Evolutionary conservation across 352 stramenopile genomes (phyloP), one percentile per base, ranked within the genome.

Genomic region (Salisapilia sapeloensis): DNA sequence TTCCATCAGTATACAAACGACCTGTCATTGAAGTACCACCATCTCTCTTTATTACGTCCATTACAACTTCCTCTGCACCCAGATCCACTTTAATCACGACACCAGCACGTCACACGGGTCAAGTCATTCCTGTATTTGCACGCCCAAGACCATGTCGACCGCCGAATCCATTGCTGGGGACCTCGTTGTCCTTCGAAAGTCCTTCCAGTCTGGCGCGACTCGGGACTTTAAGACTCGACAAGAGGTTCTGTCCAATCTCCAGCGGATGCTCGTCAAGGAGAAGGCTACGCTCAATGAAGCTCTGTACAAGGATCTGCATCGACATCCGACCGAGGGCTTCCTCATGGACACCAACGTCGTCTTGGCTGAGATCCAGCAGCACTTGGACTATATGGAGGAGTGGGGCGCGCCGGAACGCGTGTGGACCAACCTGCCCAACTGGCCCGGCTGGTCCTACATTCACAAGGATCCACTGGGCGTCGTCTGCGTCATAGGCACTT

Each of bases 401-500:
- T 83, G 69, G 65, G 29, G 64, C 18, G 57, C 59, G 42, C 62
- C 76, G 4, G 29, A 74, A 39, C 29, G 48, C 10, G 46, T 56
- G 13, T n/a, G 26, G 21, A 83, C 60, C 6, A 70, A 71, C 45
- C 27, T 84, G 25, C 35, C 51, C 6, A 76, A 72, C 42, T 45
- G 81, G 1, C 66, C 70, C 8, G 56, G 70, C 12, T 21, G 53
- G 9, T 69, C 55, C 43, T 83, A 82, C 39, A 45, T 92, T n/a
- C 32, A 57, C 9, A 46, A 44, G 11, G 72, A 90, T 24, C 72
- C 76, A 6, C 53, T 91, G 11, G 79, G 85, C 20, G 72, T 92
- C 15, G 78, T 89, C 5, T 91, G 77, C 18, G 46, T 96, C 54
- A 87, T 96, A 7, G 60, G 70, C 23, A 85, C 77, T 48, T 97